These are phyloP conservation scores for Xylaria multiplex DNA, from an alignment of 2,329 filamentous ascomycete genomes.

Conservation along the genomic window DNA sequence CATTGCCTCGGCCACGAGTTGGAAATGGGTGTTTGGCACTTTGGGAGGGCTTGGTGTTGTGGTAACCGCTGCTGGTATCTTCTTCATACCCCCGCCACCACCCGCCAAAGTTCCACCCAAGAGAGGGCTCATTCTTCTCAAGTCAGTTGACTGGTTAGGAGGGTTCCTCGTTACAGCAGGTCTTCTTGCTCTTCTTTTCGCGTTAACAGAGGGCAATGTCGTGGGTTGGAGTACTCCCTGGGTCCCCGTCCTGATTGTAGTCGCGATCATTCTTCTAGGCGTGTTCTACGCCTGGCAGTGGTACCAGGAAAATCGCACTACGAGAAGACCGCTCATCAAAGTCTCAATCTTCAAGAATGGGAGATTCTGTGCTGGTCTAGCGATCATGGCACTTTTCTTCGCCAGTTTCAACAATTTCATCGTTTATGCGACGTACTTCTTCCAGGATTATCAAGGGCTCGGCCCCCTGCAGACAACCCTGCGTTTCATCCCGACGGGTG, in stretches of 20 bases:
- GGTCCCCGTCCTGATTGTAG: slow-evolving; percentile 68
- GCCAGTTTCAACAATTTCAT: slow-evolving; percentile 74
- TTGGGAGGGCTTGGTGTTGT: slow-evolving; percentile 68
- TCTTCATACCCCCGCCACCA: slow-evolving; percentile 67
- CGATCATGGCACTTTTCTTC: slow-evolving; percentile 74
- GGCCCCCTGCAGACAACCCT: slow-evolving; percentile 73
- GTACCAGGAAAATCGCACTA: slow-evolving; percentile 63
- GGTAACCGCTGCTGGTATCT: slow-evolving; percentile 65
- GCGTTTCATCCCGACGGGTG: slow-evolving; percentile 73
- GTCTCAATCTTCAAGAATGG: slow-evolving; percentile 69
- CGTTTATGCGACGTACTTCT: slow-evolving; percentile 75
- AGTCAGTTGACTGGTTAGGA: slow-evolving; percentile 73
- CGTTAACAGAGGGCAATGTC: slow-evolving; percentile 74
- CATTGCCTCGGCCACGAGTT: slow-evolving; percentile 69
- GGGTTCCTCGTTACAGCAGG: slow-evolving; percentile 70
- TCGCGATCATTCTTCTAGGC: slow-evolving; percentile 65
- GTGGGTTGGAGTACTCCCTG: slow-evolving; percentile 73
- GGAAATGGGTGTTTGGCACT: slow-evolving; percentile 75
- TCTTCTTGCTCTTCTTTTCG: slow-evolving; percentile 71
- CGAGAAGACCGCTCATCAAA: slow-evolving; percentile 70
- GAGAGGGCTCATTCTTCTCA: slow-evolving; percentile 50
- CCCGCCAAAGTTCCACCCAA: slow-evolving; percentile 43
- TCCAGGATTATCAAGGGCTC: slow-evolving; percentile 72
- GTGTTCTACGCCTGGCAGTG: slow-evolving; percentile 71
- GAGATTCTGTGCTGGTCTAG: slow-evolving; percentile 70